A percentile compares a stretch with the other conserved stretches of the same genome.
Evolutionary conservation across 2,329 filamentous ascomycete genomes (phyloP).

Genomic region (Phoma sp.): DNA sequence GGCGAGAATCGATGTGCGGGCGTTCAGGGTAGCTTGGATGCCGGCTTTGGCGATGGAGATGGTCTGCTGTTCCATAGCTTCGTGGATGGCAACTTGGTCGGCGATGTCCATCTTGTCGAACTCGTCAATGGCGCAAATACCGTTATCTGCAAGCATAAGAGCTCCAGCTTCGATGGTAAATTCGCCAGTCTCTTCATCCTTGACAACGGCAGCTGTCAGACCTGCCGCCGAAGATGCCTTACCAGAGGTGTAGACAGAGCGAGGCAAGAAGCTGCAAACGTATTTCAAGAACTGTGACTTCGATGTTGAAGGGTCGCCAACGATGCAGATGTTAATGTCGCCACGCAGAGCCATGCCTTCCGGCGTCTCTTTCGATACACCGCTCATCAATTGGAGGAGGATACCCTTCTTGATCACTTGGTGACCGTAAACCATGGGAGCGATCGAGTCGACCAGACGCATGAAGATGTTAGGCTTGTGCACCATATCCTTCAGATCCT

Average conservation of each 20-base stretch:
- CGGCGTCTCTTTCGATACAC: slow-evolving; percentile 87
- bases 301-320: slow-evolving; percentile 94
- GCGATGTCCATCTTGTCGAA: slow-evolving; percentile 99
- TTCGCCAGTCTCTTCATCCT: slow-evolving; percentile 97
- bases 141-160: slow-evolving; percentile 95
- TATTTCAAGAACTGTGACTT: slow-evolving; percentile 99
- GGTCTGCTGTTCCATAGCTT: slow-evolving; percentile 99
- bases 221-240: slow-evolving; percentile 97
- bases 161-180: slow-evolving; percentile 99
- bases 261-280: slow-evolving; percentile 93
- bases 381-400: slow-evolving; percentile 92
- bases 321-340: slow-evolving; percentile 98
- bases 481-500: slow-evolving; percentile 91
- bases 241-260: slow-evolving; percentile 95
- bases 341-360: slow-evolving; percentile 96
- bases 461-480: slow-evolving; percentile 96
- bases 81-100: slow-evolving; percentile 98
- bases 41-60: slow-evolving; percentile 99
- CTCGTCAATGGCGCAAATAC: slow-evolving; percentile 97
- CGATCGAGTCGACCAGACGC: slow-evolving; percentile 89
- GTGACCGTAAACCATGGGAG: slow-evolving; percentile 96
- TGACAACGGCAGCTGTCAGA: slow-evolving; percentile 95
- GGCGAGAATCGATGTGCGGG: slow-evolving; percentile 91
- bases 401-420: slow-evolving; percentile 98
- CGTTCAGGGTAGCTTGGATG: slow-evolving; percentile 97